These are phyloP conservation scores for Fraxinus greggii DNA, from an alignment of 305 asterid species.

Conservation along the genomic window DNA sequence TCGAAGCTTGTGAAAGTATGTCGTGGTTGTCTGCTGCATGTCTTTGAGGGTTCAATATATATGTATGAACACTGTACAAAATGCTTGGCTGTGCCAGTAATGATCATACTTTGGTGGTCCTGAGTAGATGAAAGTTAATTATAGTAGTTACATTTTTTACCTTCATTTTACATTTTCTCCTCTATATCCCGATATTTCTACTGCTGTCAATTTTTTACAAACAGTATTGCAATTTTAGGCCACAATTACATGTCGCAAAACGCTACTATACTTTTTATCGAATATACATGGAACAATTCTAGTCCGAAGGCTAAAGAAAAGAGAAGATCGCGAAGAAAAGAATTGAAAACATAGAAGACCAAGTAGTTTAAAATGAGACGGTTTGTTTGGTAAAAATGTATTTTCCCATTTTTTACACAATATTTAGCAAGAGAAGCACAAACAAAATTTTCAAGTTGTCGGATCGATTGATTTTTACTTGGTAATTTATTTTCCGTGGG, in stretches of 20 bases:
- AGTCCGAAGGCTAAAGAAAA: background rate
- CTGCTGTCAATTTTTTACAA: background rate
- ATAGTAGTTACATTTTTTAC: background rate
- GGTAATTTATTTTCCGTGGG: background rate
- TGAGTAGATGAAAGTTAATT: background rate
- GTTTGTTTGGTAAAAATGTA: background rate
- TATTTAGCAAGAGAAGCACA: background rate
- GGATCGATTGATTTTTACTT: background rate
- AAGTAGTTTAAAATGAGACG: background rate
- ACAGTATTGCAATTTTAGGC: background rate
- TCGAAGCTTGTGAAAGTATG: constrained; percentile 51
- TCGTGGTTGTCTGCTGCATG: background rate
- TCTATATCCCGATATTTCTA: background rate
- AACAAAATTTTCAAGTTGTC: background rate
- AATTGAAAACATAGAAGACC: background rate
- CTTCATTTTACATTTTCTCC: background rate
- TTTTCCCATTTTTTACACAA: background rate
- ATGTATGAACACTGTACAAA: constrained; percentile 3
- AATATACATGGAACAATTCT: background rate
- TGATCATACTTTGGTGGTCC: background rate
- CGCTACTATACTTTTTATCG: background rate
- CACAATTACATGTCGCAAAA: background rate
- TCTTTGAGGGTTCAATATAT: background rate
- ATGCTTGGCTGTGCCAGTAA: background rate
- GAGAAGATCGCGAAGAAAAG: background rate